Evolutionary conservation across 352 stramenopile species (phyloP).

Genomic region (Phytophthora multivora): DNA sequence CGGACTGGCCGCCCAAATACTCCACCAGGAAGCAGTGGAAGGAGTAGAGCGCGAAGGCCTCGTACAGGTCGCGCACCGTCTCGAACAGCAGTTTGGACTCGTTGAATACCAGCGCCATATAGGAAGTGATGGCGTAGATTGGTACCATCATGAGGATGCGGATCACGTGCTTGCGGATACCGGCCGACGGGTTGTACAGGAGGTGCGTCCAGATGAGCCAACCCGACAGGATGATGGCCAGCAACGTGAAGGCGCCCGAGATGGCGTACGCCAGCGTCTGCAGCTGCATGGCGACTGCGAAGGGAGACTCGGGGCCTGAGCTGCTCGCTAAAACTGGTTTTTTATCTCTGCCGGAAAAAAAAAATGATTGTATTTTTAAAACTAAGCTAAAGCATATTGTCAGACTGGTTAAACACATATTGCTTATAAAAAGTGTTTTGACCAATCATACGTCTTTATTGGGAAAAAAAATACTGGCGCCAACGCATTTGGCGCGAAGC

Average conservation of each 20-base stretch:
- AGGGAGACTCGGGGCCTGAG: not conserved
- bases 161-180: slow-evolving; percentile 92
- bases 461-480: not conserved
- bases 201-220: slow-evolving; percentile 91
- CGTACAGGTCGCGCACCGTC: slow-evolving; percentile 92
- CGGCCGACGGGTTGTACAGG: slow-evolving; percentile 80
- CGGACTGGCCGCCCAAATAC: slow-evolving; percentile 84
- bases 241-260: slow-evolving; percentile 86
- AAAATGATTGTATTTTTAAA: too few species aligned
- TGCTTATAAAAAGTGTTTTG: too few species aligned
- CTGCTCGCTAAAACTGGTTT: not conserved
- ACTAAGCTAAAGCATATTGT: too few species aligned
- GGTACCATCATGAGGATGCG: slow-evolving; percentile 95
- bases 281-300: slow-evolving; percentile 70
- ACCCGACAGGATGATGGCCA: slow-evolving; percentile 80
- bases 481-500: slow-evolving; percentile 6
- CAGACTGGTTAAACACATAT: too few species aligned
- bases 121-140: slow-evolving; percentile 92
- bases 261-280: slow-evolving; percentile 89
- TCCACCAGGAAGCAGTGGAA: slow-evolving; percentile 94
- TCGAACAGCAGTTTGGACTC: slow-evolving; percentile 91
- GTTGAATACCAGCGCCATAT: slow-evolving; percentile 90
- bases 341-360: not conserved
- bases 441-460: too few species aligned
- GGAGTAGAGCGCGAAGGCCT: slow-evolving; percentile 93